phyloP scores from a whole-genome alignment of 306 rosid species.

The Gastrolobium bilobum region DNA sequence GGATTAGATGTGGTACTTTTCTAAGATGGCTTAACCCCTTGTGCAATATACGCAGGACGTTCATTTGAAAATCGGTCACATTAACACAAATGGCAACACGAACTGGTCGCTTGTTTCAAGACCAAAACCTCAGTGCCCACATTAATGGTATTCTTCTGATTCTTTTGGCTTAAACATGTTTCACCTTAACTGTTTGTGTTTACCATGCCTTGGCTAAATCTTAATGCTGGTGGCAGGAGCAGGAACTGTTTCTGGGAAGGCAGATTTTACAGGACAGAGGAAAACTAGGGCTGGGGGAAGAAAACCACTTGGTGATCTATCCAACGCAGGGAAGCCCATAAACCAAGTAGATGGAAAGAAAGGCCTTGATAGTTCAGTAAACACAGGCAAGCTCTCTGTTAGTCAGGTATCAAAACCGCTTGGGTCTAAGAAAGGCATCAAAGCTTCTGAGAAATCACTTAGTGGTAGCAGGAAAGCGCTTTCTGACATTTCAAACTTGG shows the following conservation, averaged over 20 bases:
- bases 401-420: constrained; percentile 48
- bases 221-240: constrained; percentile 54
- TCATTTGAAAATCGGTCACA: constrained; percentile 22
- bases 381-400: constrained; percentile 51
- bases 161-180: constrained; percentile 17
- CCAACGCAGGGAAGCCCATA: constrained; percentile 57
- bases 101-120: constrained; percentile 55
- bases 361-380: constrained; percentile 56
- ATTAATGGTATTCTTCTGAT: constrained; percentile 56
- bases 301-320: constrained; percentile 77
- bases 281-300: constrained; percentile 67
- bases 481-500: constrained; percentile 74
- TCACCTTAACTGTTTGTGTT: not conserved
- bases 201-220: constrained; percentile 17
- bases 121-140: constrained; percentile 55
- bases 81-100: constrained; percentile 60
- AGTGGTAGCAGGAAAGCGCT: constrained; percentile 64
- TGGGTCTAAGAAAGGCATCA: constrained; percentile 48
- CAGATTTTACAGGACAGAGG: constrained; percentile 48
- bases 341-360: constrained; percentile 61
- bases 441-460: constrained; percentile 56
- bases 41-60: constrained; percentile 42
- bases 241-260: constrained; percentile 56
- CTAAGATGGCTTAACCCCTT: not conserved
- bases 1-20: not conserved